These are phyloP conservation scores for Neurospora sublineolata DNA, from an alignment of 495 filamentous ascomycete species.

Conservation along the genomic window DNA sequence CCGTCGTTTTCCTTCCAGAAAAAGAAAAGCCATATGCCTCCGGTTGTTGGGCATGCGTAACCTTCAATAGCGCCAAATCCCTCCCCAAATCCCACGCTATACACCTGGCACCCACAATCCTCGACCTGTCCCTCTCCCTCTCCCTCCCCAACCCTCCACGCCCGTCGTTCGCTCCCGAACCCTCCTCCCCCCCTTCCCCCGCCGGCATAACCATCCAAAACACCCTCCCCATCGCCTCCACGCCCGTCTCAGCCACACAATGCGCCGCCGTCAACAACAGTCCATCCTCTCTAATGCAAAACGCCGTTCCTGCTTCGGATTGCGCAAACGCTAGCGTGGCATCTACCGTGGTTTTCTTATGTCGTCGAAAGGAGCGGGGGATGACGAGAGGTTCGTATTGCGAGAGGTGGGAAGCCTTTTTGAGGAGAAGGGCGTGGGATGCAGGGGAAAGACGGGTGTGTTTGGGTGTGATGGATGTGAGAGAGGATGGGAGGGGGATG, in stretches of 20 bases:
- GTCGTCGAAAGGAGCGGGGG: not conserved
- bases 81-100: constrained; percentile 25
- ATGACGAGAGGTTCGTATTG: not conserved
- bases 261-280: constrained; percentile 37
- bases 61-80: constrained; percentile 31
- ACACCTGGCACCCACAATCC: constrained; percentile 24
- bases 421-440: constrained; percentile 10
- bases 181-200: not conserved
- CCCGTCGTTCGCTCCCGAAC: not conserved
- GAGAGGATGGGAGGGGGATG: not conserved
- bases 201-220: not conserved
- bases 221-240: not conserved
- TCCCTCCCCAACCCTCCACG: not conserved
- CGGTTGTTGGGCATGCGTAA: constrained; percentile 19
- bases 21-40: too few species aligned
- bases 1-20: too few species aligned
- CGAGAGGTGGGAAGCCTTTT: constrained; percentile 10
- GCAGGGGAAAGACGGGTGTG: not conserved
- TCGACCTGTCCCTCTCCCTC: not conserved
- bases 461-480: not conserved
- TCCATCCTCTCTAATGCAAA: constrained; percentile 31
- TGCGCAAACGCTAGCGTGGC: constrained; percentile 39
- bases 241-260: constrained; percentile 28
- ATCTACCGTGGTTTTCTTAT: not conserved
- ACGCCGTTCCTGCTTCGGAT: constrained; percentile 35